phyloP scores from a whole-genome alignment of 2,329 filamentous ascomycete genomes.

The Colletotrichum trifolii region DNA sequence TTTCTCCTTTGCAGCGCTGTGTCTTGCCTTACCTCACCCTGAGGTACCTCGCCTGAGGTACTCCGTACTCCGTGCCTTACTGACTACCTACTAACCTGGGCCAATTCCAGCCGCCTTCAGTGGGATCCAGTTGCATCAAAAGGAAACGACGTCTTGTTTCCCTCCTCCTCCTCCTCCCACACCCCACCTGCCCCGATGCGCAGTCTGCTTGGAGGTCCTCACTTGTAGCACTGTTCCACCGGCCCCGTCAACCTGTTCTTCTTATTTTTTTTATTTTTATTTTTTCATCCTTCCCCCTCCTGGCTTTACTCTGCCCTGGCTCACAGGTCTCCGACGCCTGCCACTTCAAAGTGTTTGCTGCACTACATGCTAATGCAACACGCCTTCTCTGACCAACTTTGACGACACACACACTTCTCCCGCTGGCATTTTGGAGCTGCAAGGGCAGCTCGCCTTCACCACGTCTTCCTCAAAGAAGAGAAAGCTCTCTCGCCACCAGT shows the following conservation, averaged over 20 bases:
- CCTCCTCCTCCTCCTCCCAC: slow-evolving; percentile 23
- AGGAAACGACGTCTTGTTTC: neutral
- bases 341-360: slow-evolving; percentile 1
- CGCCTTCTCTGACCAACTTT: slow-evolving; percentile 21
- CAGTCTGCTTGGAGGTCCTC: slow-evolving; percentile 30
- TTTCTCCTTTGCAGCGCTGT: no score
- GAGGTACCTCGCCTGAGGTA: no score
- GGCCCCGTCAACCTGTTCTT: slow-evolving; percentile 19
- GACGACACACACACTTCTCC: slow-evolving; percentile 14
- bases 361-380: slow-evolving; percentile 32
- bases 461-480: slow-evolving; percentile 81
- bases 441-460: slow-evolving; percentile 74
- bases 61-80: no score
- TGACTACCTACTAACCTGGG: no score
- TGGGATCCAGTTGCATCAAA: slow-evolving; percentile 19
- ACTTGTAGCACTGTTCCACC: slow-evolving; percentile 24
- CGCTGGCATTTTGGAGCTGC: slow-evolving; percentile 62
- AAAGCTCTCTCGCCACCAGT: slow-evolving; percentile 66
- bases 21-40: no score
- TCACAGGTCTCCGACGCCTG: neutral
- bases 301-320: slow-evolving; percentile 20
- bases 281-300: neutral
- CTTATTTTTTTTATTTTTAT: neutral
- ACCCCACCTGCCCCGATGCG: slow-evolving; percentile 31
- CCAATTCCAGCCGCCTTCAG: neutral